A percentile compares a stretch with the other conserved stretches of the same genome.
Conservation (phyloP, 2,329 filamentous ascomycete genomes). For the Helicocarpus griseus region DNA sequence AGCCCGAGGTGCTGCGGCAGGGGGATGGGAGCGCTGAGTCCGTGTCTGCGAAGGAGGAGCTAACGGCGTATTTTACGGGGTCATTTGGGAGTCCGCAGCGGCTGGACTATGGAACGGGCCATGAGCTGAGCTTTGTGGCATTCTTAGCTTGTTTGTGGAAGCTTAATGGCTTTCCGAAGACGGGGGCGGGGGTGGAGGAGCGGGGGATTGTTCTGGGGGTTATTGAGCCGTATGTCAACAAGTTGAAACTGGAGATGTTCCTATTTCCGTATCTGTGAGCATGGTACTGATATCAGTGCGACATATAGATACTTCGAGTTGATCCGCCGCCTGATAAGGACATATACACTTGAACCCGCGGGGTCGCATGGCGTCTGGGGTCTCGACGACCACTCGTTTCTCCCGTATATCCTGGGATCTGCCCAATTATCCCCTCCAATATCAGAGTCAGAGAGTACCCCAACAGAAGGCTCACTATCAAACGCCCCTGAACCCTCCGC, state of each 20-base stretch:
- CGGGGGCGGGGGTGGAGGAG: slow-evolving; percentile 49
- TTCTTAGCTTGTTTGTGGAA: slow-evolving; percentile 91
- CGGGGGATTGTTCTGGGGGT: slow-evolving; percentile 71
- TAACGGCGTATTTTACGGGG: slow-evolving; percentile 70
- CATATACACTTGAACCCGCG: slow-evolving; percentile 87
- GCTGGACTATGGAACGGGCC: slow-evolving; percentile 91
- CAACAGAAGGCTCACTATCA: slow-evolving; percentile 66
- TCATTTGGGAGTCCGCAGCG: slow-evolving; percentile 81
- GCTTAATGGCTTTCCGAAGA: slow-evolving; percentile 64
- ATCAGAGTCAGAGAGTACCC: slow-evolving; percentile 51
- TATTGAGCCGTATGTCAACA: slow-evolving; percentile 62
- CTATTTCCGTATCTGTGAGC: not conserved
- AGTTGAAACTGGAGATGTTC: not conserved
- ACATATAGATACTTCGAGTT: slow-evolving; percentile 63
- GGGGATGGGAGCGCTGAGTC: slow-evolving; percentile 21
- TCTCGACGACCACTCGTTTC: slow-evolving; percentile 90
- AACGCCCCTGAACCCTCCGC: slow-evolving; percentile 62
- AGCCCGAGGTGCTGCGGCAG: slow-evolving; percentile 36
- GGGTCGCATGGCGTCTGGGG: slow-evolving; percentile 98
- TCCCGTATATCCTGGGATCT: slow-evolving; percentile 90
- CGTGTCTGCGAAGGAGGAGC: slow-evolving; percentile 52
- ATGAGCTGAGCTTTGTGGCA: slow-evolving; percentile 89
- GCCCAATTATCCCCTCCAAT: slow-evolving; percentile 79
- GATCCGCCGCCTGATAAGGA: slow-evolving; percentile 71
- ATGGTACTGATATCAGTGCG: not conserved